Evolutionary conservation across 176 grass and related monocot genomes (phyloP).

Genomic region (Canna indica): DNA sequence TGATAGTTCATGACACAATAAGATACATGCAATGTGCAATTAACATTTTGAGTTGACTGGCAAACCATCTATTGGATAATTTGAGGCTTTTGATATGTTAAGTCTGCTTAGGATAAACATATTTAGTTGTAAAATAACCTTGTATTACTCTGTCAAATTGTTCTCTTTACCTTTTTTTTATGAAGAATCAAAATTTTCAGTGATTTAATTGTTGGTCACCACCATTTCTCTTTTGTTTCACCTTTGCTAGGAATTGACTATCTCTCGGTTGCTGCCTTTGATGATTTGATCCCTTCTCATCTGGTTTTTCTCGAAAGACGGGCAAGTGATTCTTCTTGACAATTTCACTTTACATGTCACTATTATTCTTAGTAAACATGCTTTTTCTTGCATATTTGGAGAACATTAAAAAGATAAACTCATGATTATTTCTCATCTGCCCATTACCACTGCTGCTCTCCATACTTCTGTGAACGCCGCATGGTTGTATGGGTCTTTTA

Average conservation of each 20-base stretch:
- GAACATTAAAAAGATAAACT: no score
- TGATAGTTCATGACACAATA: not conserved
- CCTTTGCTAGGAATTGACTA: slow-evolving; percentile 50
- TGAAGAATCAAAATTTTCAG: no score
- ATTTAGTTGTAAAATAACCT: no score
- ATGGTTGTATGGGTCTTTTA: no score
- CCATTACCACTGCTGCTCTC: no score
- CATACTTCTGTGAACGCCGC: no score
- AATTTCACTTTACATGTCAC: not conserved
- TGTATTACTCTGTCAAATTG: no score
- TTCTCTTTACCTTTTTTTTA: no score
- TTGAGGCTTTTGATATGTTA: not conserved
- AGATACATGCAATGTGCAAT: not conserved
- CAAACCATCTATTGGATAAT: not conserved
- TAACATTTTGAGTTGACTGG: not conserved
- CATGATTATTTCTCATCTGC: no score
- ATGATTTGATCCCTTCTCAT: slow-evolving; percentile 67
- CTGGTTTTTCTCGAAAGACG: slow-evolving; percentile 53
- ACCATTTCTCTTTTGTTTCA: no score
- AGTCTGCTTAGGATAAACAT: not conserved
- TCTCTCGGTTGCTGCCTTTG: slow-evolving; percentile 67
- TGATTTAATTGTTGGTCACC: no score
- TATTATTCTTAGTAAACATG: not conserved
- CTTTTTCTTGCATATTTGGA: not conserved
- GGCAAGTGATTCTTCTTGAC: slow-evolving; percentile 17